A percentile compares a stretch with the other conserved stretches of the same genome.
These are phyloP conservation scores for Talaromyces liani DNA, from an alignment of 495 filamentous ascomycete genomes.

Conservation along the genomic window DNA sequence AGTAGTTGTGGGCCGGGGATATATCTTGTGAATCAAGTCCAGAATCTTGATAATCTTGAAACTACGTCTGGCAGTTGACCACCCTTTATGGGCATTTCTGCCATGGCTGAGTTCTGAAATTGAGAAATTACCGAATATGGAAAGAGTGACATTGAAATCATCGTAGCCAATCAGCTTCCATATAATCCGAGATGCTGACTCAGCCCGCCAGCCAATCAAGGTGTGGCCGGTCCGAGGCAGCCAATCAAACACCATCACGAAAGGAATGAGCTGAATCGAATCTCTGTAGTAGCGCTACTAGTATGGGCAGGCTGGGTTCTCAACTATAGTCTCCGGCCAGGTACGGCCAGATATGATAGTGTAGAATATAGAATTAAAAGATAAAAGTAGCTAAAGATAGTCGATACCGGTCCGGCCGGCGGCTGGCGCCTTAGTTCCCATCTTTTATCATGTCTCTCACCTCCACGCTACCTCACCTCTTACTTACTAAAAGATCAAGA, in stretches of 20 bases:
- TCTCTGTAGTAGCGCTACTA: no score
- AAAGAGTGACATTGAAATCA: neutral
- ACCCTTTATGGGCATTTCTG: neutral
- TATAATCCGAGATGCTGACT: neutral
- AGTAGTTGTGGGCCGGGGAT: neutral
- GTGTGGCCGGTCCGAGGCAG: neutral
- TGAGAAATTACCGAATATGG: conserved; percentile 2
- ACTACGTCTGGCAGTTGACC: neutral
- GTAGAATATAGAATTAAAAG: no score
- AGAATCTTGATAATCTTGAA: neutral
- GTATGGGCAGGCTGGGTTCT: no score
- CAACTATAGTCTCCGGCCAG: no score
- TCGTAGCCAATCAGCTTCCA: neutral
- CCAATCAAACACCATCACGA: neutral
- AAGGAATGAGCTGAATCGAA: no score
- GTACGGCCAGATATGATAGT: no score
- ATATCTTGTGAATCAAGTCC: neutral
- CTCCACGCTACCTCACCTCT: no score
- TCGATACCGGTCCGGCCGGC: no score
- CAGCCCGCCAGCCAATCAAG: neutral
- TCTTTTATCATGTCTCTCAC: no score
- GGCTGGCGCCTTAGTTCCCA: no score
- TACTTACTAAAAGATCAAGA: no score
- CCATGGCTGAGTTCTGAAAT: neutral
- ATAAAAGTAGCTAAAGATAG: no score